Percentiles rank a stretch among this genome's conserved stretches.
phyloP scores from a whole-genome alignment of 1,139 yeast species.

The Hyphopichia buzzinii region DNA sequence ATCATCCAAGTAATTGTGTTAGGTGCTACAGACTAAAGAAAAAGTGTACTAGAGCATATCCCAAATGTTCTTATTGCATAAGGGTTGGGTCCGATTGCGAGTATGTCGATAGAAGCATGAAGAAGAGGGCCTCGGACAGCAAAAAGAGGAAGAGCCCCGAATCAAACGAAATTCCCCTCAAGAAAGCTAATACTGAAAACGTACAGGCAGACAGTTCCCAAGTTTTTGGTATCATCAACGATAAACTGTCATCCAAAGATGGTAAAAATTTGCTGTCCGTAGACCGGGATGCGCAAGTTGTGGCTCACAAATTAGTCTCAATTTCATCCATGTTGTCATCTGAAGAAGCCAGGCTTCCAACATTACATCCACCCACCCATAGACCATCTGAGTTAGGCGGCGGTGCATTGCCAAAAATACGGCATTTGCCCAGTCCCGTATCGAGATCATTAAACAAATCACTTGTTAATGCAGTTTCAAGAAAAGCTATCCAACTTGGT shows the following conservation, averaged over 20 bases:
- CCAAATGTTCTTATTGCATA: constrained; percentile 36
- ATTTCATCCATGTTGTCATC: constrained; percentile 17
- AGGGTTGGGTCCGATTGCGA: constrained; percentile 38
- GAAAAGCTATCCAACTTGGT: not conserved
- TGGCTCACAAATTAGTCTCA: constrained; percentile 17
- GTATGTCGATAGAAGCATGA: constrained; percentile 31
- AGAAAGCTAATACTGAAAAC: too few species aligned
- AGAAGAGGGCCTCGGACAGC: constrained; percentile 15
- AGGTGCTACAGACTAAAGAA: constrained; percentile 45
- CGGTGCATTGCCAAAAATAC: not conserved
- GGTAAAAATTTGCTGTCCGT: too few species aligned
- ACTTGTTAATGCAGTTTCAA: not conserved
- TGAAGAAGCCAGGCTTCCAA: constrained; percentile 4
- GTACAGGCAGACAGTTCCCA: constrained; percentile 4
- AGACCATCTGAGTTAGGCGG: not conserved
- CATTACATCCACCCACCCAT: not conserved
- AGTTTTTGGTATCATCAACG: constrained; percentile 7
- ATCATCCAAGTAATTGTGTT: constrained; percentile 38
- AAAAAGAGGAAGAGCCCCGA: not conserved
- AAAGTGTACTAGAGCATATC: constrained; percentile 39
- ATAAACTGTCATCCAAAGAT: constrained; percentile 1
- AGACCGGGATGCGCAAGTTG: constrained; percentile 4
- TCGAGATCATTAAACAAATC: not conserved
- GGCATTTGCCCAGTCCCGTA: not conserved
- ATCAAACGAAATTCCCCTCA: not conserved